A percentile compares a stretch with the other conserved stretches of the same genome.
Evolutionary conservation across 306 rosid species (phyloP).

Genomic region (apple (Malus domestica)): ASM211411v1 NC_041799.1:37095001-37095500

Average conservation of each 20-base stretch:
- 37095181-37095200: too few relatives aligned
- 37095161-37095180: background rate
- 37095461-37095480: constrained; percentile 3
- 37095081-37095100: constrained; percentile 59
- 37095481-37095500: too few relatives aligned
- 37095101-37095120: background rate
- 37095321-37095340: background rate
- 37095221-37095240: constrained; percentile 46
- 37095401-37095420: background rate
- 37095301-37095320: constrained; percentile 37
- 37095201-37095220: constrained; percentile 2
- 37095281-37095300: constrained; percentile 61
- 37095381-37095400: background rate
- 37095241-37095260: constrained; percentile 25
- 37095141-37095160: background rate
- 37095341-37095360: constrained; percentile 11
- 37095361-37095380: background rate
- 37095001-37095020: constrained; percentile 49
- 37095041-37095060: constrained; percentile 47
- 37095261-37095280: constrained; percentile 32
- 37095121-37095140: background rate
- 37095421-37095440: background rate
- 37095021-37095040: constrained; percentile 85
- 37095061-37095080: constrained; percentile 73
- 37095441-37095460: background rate